These are phyloP conservation scores for Lachancea waltii DNA, from an alignment of 805 yeast genomes.

Conservation along the genomic window DNA sequence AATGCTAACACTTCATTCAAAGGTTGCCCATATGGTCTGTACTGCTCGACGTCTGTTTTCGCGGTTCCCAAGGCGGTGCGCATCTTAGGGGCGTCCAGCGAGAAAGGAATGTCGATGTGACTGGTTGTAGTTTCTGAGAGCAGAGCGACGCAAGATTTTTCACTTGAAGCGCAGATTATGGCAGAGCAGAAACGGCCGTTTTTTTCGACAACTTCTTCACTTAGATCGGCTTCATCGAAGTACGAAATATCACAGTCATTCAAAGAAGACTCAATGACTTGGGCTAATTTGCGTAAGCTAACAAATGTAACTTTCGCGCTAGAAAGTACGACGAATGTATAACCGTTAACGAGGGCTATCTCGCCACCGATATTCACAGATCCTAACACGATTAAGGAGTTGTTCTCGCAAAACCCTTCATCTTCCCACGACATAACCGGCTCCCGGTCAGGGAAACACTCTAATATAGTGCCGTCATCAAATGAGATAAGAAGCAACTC, in stretches of 20 bases:
- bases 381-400: conserved; percentile 19
- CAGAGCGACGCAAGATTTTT: neutral
- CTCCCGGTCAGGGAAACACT: conserved; percentile 31
- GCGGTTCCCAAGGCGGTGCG: neutral
- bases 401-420: conserved; percentile 19
- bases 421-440: conserved; percentile 36
- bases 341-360: neutral
- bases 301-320: conserved; percentile 3
- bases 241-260: conserved; percentile 4
- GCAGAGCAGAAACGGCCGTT: conserved; percentile 2
- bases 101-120: neutral
- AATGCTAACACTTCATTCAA: conserved; percentile 18
- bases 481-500: conserved; percentile 26
- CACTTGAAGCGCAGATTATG: conserved; percentile 1
- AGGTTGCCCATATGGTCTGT: conserved; percentile 13
- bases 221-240: conserved; percentile 1
- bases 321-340: conserved; percentile 1
- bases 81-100: neutral
- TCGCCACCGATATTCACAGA: conserved; percentile 2
- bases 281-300: neutral
- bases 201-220: neutral
- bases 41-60: neutral
- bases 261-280: conserved; percentile 3
- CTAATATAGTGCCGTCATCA: conserved; percentile 27
- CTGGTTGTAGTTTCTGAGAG: neutral